phyloP scores from a whole-genome alignment of 2,329 filamentous ascomycete species.

The Ustilaginoidea virens region DNA sequence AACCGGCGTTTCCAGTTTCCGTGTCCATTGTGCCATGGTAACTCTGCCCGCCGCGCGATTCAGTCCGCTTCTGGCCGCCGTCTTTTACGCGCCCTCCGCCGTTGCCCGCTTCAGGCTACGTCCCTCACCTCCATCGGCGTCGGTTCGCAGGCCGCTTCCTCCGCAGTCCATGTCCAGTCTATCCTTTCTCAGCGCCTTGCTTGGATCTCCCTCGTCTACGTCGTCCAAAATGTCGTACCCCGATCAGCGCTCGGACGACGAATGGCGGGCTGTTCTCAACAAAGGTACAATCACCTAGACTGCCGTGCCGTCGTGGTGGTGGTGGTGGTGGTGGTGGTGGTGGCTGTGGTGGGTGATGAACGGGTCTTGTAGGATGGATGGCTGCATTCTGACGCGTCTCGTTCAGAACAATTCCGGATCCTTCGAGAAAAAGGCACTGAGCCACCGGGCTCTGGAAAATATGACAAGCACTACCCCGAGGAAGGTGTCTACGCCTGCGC shows the following conservation, averaged over 20 bases:
- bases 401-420: slow-evolving; percentile 81
- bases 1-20: too few species aligned
- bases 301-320: too few species aligned
- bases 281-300: too few species aligned
- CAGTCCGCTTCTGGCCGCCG: slow-evolving; percentile 28
- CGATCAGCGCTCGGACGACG: slow-evolving; percentile 63
- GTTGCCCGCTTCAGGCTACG: slow-evolving; percentile 22
- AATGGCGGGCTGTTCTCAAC: slow-evolving; percentile 79
- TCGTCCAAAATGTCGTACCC: slow-evolving; percentile 56
- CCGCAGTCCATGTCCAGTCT: slow-evolving; percentile 56
- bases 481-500: slow-evolving; percentile 76
- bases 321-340: too few species aligned
- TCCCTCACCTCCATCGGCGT: slow-evolving; percentile 10
- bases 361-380: too few species aligned
- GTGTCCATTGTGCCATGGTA: too few species aligned
- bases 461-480: slow-evolving; percentile 69
- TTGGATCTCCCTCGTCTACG: slow-evolving; percentile 43
- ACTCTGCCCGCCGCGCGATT: too few species aligned
- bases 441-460: slow-evolving; percentile 61
- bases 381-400: too few species aligned
- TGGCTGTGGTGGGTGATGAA: too few species aligned
- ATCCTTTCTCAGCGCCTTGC: slow-evolving; percentile 64
- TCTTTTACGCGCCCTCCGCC: slow-evolving; percentile 33
- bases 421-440: slow-evolving; percentile 90
- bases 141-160: slow-evolving; percentile 12